A percentile compares a stretch with the other conserved stretches of the same genome.
Conservation (phyloP, 441 rosid genomes). For the Pelargonium australe region DNA sequence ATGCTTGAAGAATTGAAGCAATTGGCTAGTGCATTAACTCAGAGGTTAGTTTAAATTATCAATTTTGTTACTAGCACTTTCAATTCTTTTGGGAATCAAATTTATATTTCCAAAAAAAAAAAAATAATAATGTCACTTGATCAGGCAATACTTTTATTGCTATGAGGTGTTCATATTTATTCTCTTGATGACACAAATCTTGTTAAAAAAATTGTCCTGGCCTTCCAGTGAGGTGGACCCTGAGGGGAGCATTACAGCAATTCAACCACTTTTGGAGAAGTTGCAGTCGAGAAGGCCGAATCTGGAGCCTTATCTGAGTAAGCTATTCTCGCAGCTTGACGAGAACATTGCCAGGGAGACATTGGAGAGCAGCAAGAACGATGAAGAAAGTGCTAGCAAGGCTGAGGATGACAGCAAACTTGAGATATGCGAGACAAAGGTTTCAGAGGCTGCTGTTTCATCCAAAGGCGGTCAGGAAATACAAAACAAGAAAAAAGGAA, state of each 20-base stretch:
- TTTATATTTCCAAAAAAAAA: too few species aligned
- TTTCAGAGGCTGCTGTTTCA: slow-evolving; percentile 1
- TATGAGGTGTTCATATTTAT: not conserved
- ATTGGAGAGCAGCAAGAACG: not conserved
- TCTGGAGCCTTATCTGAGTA: slow-evolving; percentile 16
- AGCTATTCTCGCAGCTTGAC: slow-evolving; percentile 10
- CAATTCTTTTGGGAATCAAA: not conserved
- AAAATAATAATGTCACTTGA: not conserved
- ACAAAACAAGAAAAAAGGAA: slow-evolving; percentile 9
- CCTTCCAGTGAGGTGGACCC: slow-evolving; percentile 14
- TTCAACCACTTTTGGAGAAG: slow-evolving; percentile 13
- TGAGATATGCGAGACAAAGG: slow-evolving; percentile 3
- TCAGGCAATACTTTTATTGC: not conserved
- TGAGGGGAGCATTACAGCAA: not conserved
- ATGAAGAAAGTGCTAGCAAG: slow-evolving; percentile 3
- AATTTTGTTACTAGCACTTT: not conserved
- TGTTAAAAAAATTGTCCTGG: not conserved
- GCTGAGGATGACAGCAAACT: slow-evolving; percentile 2
- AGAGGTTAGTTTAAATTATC: slow-evolving; percentile 23
- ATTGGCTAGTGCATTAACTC: slow-evolving; percentile 17
- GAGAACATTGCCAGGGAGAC: not conserved
- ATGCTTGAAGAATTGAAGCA: slow-evolving; percentile 24
- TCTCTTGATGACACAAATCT: not conserved
- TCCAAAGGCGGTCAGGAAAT: not conserved
- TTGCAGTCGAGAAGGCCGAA: slow-evolving; percentile 21